phyloP scores from a whole-genome alignment of 257 asterid species.

The Avicennia marina region DNA sequence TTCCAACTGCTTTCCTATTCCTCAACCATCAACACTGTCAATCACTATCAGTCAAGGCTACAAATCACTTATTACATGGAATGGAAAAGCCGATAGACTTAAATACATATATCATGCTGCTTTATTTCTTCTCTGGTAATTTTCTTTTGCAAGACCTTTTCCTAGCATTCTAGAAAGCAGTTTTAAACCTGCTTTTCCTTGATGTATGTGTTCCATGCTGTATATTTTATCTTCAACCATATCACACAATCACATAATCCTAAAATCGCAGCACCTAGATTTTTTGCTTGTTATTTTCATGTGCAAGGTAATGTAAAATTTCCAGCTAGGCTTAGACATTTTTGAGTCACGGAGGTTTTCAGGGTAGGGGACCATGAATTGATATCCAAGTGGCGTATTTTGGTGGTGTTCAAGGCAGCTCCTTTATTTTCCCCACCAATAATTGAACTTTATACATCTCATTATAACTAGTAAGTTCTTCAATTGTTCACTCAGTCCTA shows the following conservation, averaged over 20 bases:
- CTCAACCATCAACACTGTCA: no score
- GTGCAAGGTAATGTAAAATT: constrained; percentile 19
- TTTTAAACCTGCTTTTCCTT: background rate
- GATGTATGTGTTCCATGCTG: background rate
- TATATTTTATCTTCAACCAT: background rate
- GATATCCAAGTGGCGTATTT: constrained; percentile 30
- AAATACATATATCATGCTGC: background rate
- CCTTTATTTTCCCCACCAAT: background rate
- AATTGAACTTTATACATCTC: constrained; percentile 2
- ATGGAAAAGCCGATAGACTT: background rate
- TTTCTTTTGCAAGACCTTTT: background rate
- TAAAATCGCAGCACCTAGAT: background rate
- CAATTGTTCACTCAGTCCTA: background rate
- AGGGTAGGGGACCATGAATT: constrained; percentile 49
- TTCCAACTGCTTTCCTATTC: background rate
- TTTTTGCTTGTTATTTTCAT: constrained; percentile 10
- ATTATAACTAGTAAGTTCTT: background rate
- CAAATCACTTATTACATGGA: background rate
- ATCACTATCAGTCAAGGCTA: background rate
- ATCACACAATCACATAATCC: background rate
- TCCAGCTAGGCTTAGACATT: constrained; percentile 29
- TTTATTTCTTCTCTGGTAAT: background rate
- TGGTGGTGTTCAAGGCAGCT: constrained; percentile 15
- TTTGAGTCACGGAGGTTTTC: constrained; percentile 41
- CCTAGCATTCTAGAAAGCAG: background rate